Evolutionary conservation across 306 rosid species (phyloP).

Genomic region (Castanea sativa): DNA sequence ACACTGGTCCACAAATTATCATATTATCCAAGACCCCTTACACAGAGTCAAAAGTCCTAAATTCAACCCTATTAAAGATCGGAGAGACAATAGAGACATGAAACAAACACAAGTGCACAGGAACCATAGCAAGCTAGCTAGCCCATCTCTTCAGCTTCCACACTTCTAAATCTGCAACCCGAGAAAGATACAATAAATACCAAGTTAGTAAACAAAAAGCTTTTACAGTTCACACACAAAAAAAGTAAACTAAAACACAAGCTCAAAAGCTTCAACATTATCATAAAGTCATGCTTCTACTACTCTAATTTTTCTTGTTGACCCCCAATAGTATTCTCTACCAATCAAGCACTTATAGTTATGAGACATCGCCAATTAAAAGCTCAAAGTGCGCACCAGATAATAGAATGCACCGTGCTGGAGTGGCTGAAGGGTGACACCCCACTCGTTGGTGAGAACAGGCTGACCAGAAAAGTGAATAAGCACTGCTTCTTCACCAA

Average conservation of each 20-base stretch:
- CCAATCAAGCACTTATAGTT: not conserved
- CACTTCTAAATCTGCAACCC: constrained; percentile 58
- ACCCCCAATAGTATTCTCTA: not conserved
- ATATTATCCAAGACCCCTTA: constrained; percentile 13
- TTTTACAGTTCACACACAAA: not conserved
- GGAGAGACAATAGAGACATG: constrained; percentile 13
- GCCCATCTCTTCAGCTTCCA: constrained; percentile 17
- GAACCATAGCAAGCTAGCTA: constrained; percentile 15
- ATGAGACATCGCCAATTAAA: too few relatives aligned
- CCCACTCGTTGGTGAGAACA: constrained; percentile 85
- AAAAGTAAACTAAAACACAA: not conserved
- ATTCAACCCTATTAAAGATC: constrained; percentile 21
- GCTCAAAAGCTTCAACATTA: not conserved
- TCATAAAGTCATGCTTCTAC: too few relatives aligned
- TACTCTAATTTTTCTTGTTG: not conserved
- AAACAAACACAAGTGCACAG: not conserved
- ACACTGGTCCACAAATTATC: constrained; percentile 29
- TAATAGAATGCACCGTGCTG: constrained; percentile 78
- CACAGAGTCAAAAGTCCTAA: not conserved
- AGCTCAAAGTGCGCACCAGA: constrained; percentile 41
- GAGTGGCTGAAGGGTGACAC: constrained; percentile 78
- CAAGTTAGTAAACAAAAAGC: not conserved
- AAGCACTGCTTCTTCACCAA: constrained; percentile 77
- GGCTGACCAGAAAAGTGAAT: constrained; percentile 81
- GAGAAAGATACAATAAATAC: constrained; percentile 6